A percentile compares a stretch with the other conserved stretches of the same genome.
phyloP scores from a whole-genome alignment of 306 rosid genomes.

The Benincasa hispida region DNA sequence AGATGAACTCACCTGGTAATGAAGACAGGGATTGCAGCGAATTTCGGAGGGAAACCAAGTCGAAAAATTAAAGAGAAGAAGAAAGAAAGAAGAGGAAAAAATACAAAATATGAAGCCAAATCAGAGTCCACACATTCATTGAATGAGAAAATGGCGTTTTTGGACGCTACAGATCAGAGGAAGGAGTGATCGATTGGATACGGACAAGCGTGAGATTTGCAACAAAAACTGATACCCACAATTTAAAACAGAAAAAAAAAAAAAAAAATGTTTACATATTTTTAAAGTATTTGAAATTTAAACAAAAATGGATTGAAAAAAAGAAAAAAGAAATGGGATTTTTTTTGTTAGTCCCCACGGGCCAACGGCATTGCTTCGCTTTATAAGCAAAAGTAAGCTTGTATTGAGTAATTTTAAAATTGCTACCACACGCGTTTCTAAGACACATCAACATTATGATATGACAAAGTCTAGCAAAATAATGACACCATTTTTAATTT shows the following conservation, averaged over 20 bases:
- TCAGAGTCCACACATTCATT: constrained; percentile 9
- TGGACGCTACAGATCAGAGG: neutral
- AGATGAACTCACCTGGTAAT: neutral
- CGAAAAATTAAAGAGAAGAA: neutral
- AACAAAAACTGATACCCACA: neutral
- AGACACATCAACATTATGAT: neutral
- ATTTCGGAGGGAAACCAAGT: neutral
- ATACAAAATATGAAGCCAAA: neutral
- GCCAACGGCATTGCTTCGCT: neutral
- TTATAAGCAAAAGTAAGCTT: neutral
- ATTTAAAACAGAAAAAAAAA: neutral
- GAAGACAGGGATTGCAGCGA: constrained; percentile 1
- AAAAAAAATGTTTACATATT: too few species aligned
- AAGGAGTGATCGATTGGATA: neutral
- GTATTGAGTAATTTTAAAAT: neutral
- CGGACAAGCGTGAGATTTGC: neutral
- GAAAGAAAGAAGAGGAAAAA: neutral
- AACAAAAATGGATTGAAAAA: neutral
- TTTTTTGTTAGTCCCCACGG: neutral
- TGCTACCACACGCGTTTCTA: neutral
- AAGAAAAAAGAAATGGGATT: too few species aligned
- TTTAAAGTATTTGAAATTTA: too few species aligned
- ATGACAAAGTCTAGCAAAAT: neutral
- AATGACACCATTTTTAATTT: too few species aligned
- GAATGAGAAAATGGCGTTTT: neutral